Base-by-base conservation (phyloP, 225 moss, liverwort and hornwort genomes). In the Anthoceros angustus region DNA sequence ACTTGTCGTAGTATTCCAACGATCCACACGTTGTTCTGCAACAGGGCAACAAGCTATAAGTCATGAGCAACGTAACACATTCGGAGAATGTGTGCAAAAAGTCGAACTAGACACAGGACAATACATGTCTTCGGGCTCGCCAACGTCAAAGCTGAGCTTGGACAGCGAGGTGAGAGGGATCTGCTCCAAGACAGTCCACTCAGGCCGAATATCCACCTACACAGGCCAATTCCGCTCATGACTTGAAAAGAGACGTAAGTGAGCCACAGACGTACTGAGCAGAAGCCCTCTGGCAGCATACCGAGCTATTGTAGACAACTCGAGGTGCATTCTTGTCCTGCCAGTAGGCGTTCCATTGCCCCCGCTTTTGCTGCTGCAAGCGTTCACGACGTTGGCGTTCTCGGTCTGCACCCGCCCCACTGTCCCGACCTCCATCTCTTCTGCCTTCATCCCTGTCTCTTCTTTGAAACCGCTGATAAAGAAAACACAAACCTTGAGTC, bases 261-360 rank as follows among this genome's bases (percentile, higher is more conserved):
- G 12, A 42, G 4, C 12, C 25, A 25, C 0, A 12, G 14, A 24
- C 3, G 39, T 39, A 20, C 65, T 12, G 25, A 25, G 10, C 2
- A 1, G 39, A 12, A 66, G 14, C 25, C n/a, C 20, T 16, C n/a
- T 3, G 3, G 32, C 32, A 40, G 50, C 72, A n/a, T 79, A 93
- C 95, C 80, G 95, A 98, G 69, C 95, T 98, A 61, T 92, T 98
- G 67, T 98, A 98, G 39, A 98, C 88, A 42, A 88, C 80, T 26
- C 95, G 91, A 64, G 95, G 95, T 42, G 91, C 95, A 69, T 98
- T 98, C 72, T 98, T 98, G 74, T 98, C 95, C 80, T 98, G 95
- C 95, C 95, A 98, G 69, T 98, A 98, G 6, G 95, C 95, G 74
- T 98, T 98, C 95, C 95, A 92, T 71, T 98, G 95, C 14, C 95